Percentiles rank a stretch among this genome's conserved stretches.
These are phyloP conservation scores for Thelonectria olida DNA, from an alignment of 2,329 filamentous ascomycete species.

Conservation along the genomic window DNA sequence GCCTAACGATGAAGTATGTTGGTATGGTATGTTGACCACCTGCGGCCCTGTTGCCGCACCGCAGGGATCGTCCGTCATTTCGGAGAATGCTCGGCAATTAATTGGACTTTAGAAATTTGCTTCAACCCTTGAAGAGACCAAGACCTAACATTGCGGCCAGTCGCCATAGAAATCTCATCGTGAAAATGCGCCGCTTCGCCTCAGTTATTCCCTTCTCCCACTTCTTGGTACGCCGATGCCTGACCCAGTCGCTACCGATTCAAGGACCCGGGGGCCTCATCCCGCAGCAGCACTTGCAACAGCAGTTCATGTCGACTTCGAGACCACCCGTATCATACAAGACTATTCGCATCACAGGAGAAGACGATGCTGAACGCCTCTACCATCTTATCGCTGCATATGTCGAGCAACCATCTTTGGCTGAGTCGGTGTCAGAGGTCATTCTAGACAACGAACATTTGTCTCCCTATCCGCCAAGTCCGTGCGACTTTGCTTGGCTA, in stretches of 20 bases:
- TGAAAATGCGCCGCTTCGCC: neutral
- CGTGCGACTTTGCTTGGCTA: neutral
- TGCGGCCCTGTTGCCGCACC: no score
- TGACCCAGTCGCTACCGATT: neutral
- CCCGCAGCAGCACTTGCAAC: neutral
- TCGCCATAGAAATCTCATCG: neutral
- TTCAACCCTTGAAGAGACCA: neutral
- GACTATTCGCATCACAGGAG: neutral
- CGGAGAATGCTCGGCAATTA: neutral
- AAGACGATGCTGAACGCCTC: neutral
- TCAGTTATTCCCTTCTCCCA: neutral
- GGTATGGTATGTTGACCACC: no score
- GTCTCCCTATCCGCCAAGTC: neutral
- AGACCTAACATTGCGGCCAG: no score
- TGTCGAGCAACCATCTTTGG: neutral
- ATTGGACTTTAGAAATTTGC: no score
- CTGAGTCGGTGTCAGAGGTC: neutral
- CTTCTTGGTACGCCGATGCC: neutral
- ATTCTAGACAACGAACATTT: neutral
- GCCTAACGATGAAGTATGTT: no score
- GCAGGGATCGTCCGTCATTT: neutral
- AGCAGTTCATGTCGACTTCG: neutral
- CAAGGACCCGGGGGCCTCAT: neutral
- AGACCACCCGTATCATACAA: neutral
- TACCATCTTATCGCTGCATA: conserved; percentile 4